phyloP scores from a whole-genome alignment of 2,329 filamentous ascomycete genomes.

The Paraphaeosphaeria minitans region DNA sequence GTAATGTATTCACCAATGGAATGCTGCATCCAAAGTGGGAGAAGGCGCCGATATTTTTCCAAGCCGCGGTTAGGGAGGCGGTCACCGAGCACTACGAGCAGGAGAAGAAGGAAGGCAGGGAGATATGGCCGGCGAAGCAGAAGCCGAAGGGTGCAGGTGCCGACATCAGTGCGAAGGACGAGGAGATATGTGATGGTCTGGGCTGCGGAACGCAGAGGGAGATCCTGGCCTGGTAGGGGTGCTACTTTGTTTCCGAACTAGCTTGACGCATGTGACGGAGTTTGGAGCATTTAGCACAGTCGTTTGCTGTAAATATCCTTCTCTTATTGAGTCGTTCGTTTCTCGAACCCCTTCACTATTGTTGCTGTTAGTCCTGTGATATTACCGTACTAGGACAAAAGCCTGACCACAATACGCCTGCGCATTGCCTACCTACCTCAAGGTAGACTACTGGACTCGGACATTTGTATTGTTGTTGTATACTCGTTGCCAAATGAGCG shows the following conservation, averaged over 20 bases:
- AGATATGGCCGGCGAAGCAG: constrained; percentile 45
- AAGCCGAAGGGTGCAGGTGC: constrained; percentile 48
- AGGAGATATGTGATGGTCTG: constrained; percentile 48
- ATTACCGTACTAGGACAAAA: no score
- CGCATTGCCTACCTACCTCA: no score
- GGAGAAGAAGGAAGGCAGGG: constrained; percentile 23
- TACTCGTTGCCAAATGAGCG: background rate
- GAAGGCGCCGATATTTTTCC: constrained; percentile 62
- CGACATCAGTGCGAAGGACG: constrained; percentile 52
- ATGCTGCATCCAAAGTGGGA: constrained; percentile 65
- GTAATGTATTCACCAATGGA: constrained; percentile 65
- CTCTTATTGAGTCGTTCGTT: background rate
- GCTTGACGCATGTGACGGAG: background rate
- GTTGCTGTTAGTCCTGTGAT: background rate
- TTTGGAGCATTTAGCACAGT: background rate
- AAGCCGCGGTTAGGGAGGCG: constrained; percentile 54
- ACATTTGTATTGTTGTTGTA: background rate
- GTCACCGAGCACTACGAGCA: constrained; percentile 40
- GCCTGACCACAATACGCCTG: no score
- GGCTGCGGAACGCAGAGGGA: constrained; percentile 23
- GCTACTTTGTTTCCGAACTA: background rate
- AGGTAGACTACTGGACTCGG: no score
- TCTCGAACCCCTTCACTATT: background rate
- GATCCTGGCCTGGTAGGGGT: constrained; percentile 25
- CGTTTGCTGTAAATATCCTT: background rate